Evolutionary conservation across 257 asterid genomes (phyloP).

Genomic region (Salvia miltiorrhiza): DNA sequence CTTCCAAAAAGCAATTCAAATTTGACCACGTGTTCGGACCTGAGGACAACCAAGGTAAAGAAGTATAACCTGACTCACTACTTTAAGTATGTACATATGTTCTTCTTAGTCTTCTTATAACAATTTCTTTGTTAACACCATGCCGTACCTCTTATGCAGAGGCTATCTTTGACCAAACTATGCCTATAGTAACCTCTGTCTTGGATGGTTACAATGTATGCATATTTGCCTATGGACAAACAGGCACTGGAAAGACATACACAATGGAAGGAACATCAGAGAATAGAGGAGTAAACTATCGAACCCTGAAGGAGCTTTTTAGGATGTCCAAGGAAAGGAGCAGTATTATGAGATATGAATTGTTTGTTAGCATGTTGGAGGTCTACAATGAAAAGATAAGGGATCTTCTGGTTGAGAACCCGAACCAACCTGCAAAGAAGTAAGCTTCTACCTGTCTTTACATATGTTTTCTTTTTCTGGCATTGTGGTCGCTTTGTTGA

Average conservation of each 20-base stretch:
- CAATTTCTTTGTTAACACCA: slow-evolving; percentile 6
- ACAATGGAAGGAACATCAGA: slow-evolving; percentile 95
- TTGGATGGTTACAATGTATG: slow-evolving; percentile 94
- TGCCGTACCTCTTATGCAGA: slow-evolving; percentile 45
- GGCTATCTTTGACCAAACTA: slow-evolving; percentile 66
- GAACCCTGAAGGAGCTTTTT: slow-evolving; percentile 81
- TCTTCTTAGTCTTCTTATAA: not conserved
- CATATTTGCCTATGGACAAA: slow-evolving; percentile 95
- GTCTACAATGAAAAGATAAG: slow-evolving; percentile 96
- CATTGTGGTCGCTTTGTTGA: not conserved
- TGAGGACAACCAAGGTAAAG: slow-evolving; percentile 79
- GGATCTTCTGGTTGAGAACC: slow-evolving; percentile 81
- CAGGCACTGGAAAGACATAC: slow-evolving; percentile 37
- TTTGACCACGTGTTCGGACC: slow-evolving; percentile 83
- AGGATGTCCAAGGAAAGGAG: slow-evolving; percentile 64
- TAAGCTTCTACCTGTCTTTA: slow-evolving; percentile 37
- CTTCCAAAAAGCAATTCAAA: slow-evolving; percentile 71
- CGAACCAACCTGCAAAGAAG: slow-evolving; percentile 76
- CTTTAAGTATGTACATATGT: not conserved
- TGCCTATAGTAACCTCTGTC: slow-evolving; percentile 88
- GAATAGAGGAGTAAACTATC: slow-evolving; percentile 85
- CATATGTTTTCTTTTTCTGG: slow-evolving; percentile 11
- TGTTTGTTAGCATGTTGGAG: slow-evolving; percentile 94
- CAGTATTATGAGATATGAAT: slow-evolving; percentile 59
- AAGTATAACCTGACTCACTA: not conserved